Evolutionary conservation across 1,284 basidiomycete species (phyloP).

Genomic region (Rhodotorula sp.): DNA sequence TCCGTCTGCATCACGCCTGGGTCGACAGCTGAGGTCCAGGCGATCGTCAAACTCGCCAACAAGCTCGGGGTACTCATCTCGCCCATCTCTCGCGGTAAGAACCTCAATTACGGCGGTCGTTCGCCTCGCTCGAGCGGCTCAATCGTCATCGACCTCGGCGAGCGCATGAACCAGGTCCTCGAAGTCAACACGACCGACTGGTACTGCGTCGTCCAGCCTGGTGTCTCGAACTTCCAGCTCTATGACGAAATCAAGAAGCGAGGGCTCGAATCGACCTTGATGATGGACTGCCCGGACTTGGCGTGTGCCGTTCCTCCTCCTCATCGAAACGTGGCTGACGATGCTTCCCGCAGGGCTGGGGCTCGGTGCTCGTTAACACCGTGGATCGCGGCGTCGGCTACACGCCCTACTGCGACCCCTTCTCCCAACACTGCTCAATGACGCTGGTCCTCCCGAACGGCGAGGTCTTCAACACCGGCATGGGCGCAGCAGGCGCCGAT

Average conservation of each 20-base stretch:
- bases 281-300: slow-evolving; percentile 37
- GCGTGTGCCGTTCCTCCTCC: not conserved
- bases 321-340: not conserved
- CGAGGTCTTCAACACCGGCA: slow-evolving; percentile 40
- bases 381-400: slow-evolving; percentile 40
- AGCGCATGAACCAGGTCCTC: slow-evolving; percentile 41
- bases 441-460: slow-evolving; percentile 41
- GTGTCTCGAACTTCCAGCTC: slow-evolving; percentile 40
- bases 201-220: slow-evolving; percentile 40
- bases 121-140: slow-evolving; percentile 39
- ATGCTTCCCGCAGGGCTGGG: slow-evolving; percentile 22
- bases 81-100: slow-evolving; percentile 37
- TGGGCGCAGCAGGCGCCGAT: slow-evolving; percentile 33
- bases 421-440: slow-evolving; percentile 38
- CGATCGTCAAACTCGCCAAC: slow-evolving; percentile 39
- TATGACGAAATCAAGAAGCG: slow-evolving; percentile 36
- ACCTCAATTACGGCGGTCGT: slow-evolving; percentile 42
- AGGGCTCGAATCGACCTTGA: slow-evolving; percentile 32
- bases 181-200: slow-evolving; percentile 38
- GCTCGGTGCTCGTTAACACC: slow-evolving; percentile 39
- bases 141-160: slow-evolving; percentile 34
- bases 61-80: slow-evolving; percentile 35
- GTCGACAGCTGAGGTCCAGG: slow-evolving; percentile 33
- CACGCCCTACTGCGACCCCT: slow-evolving; percentile 33
- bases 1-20: slow-evolving; percentile 3